These are phyloP conservation scores for Gigaspora rosea DNA, from an alignment of 192 early-diverging fungal genomes.

Conservation along the genomic window DNA sequence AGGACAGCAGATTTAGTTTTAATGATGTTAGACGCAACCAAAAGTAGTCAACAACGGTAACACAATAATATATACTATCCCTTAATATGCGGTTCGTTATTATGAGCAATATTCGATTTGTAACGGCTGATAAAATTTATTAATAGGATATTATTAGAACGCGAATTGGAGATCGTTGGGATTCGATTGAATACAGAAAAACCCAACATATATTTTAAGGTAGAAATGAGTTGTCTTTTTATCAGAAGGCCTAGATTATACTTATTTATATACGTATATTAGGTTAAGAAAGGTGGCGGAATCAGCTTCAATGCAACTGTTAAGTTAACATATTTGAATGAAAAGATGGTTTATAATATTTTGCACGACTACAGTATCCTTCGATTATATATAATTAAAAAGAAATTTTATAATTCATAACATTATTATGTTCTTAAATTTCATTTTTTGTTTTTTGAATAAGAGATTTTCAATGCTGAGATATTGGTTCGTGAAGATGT, in stretches of 20 bases:
- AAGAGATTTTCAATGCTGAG: constrained; percentile 95
- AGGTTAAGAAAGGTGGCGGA: constrained; percentile 94
- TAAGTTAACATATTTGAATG: constrained; percentile 83
- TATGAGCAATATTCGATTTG: too few relatives aligned
- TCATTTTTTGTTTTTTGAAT: constrained; percentile 3
- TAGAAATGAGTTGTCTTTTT: constrained; percentile 23
- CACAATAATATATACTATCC: not conserved
- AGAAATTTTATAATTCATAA: not conserved
- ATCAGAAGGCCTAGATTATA: not conserved
- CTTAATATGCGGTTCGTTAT: too few relatives aligned
- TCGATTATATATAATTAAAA: not conserved
- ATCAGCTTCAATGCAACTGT: constrained; percentile 92
- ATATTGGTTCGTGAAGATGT: constrained; percentile 96
- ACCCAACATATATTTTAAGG: constrained; percentile 97
- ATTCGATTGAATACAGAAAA: constrained; percentile 84
- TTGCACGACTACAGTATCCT: constrained; percentile 88
- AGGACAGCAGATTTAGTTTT: constrained; percentile 94
- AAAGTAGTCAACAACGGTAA: constrained; percentile 76
- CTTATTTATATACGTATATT: constrained; percentile 3
- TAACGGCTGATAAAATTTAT: not conserved
- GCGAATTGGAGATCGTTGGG: constrained; percentile 94
- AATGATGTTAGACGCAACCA: constrained; percentile 99
- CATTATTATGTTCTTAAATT: not conserved
- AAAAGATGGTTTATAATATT: constrained; percentile 91
- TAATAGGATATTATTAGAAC: constrained; percentile 72